Evolutionary conservation across 441 rosid genomes (phyloP).

Genomic region (Manihot esculenta): DNA sequence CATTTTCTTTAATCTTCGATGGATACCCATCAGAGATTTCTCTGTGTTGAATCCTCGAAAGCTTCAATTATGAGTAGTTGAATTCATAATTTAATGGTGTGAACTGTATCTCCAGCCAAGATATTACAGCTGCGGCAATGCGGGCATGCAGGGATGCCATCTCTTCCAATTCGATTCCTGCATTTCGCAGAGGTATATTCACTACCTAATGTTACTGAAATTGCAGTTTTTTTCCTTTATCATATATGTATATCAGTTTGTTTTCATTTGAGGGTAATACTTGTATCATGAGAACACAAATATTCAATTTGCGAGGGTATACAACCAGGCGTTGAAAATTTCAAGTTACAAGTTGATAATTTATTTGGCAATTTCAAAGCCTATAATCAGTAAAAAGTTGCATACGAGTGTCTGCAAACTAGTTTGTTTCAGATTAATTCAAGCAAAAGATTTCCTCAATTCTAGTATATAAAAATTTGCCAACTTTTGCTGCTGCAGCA

Average conservation of each 20-base stretch:
- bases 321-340: too few species aligned
- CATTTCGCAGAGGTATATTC: slow-evolving; percentile 68
- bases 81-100: not conserved
- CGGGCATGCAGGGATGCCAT: slow-evolving; percentile 88
- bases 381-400: too few species aligned
- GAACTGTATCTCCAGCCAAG: slow-evolving; percentile 49
- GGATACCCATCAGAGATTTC: not conserved
- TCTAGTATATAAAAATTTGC: not conserved
- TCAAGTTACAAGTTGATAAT: too few species aligned
- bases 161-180: slow-evolving; percentile 91
- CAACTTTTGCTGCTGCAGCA: not conserved
- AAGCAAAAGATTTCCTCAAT: not conserved
- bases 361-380: too few species aligned
- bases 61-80: not conserved
- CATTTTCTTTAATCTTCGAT: not conserved
- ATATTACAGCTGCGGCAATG: slow-evolving; percentile 85
- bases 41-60: slow-evolving; percentile 8
- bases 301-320: too few species aligned
- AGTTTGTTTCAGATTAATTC: not conserved
- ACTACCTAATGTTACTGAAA: not conserved
- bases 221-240: not conserved
- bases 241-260: not conserved
- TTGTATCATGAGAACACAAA: too few species aligned
- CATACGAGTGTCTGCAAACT: too few species aligned
- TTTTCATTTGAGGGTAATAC: not conserved